These are phyloP conservation scores for Multifurca ochricompacta DNA, from an alignment of 768 basidiomycete species.

Conservation along the genomic window DNA sequence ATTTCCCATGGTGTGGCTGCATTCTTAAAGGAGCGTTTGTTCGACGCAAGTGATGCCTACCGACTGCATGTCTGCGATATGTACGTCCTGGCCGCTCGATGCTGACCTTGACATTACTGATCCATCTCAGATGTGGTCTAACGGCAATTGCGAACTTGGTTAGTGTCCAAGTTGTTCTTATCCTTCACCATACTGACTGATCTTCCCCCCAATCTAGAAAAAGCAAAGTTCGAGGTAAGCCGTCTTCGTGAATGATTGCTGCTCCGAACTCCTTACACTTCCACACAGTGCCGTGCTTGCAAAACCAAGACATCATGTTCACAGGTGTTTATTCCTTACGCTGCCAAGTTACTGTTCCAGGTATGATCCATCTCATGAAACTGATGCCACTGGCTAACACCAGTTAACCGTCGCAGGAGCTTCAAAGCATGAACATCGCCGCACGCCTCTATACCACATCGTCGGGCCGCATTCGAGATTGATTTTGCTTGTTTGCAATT, in stretches of 20 bases:
- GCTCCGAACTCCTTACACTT: background rate
- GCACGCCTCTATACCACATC: slow-evolving; percentile 82
- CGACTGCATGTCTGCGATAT: slow-evolving; percentile 95
- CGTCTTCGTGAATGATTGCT: background rate
- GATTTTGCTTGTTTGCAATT: slow-evolving; percentile 15
- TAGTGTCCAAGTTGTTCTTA: slow-evolving; percentile 27
- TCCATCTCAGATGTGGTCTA: slow-evolving; percentile 66
- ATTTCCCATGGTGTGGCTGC: slow-evolving; percentile 98
- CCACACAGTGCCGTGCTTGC: slow-evolving; percentile 75
- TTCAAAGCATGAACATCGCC: slow-evolving; percentile 95
- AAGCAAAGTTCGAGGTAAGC: slow-evolving; percentile 85
- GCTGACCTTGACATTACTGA: slow-evolving; percentile 12
- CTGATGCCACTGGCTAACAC: background rate
- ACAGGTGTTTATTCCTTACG: slow-evolving; percentile 90
- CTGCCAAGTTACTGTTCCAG: slow-evolving; percentile 95
- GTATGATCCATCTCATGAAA: slow-evolving; percentile 32
- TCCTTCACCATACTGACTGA: slow-evolving; percentile 10
- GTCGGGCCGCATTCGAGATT: slow-evolving; percentile 76
- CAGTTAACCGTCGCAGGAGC: slow-evolving; percentile 44
- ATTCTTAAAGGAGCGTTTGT: slow-evolving; percentile 95
- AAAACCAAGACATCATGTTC: slow-evolving; percentile 95
- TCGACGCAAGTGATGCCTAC: slow-evolving; percentile 89
- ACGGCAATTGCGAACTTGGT: slow-evolving; percentile 96
- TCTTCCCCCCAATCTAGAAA: slow-evolving; percentile 44
- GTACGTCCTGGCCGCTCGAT: slow-evolving; percentile 38